Base-by-base conservation (phyloP, 202 grass and related monocot species). In the Carex sylvatica region DNA sequence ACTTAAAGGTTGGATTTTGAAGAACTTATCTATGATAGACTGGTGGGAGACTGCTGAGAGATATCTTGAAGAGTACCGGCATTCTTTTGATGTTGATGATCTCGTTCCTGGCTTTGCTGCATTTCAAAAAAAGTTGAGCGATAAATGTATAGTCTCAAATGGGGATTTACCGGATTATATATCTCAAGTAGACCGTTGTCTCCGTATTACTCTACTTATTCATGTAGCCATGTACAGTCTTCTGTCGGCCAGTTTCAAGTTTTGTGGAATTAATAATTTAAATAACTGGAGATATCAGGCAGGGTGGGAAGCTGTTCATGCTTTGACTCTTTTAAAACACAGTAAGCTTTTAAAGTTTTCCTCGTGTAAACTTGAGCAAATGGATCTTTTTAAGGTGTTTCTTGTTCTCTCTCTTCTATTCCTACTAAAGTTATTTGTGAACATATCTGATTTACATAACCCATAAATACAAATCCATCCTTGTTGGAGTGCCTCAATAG, bases 231-330 rank as follows among this genome's bases (percentile, higher is more conserved):
- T 35, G 4, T 4, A 4, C 33, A 35, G 33, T 35, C 33, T 35
- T 35, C 33, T 4, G 33, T 3, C 4, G 3, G 33, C 3, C 33
- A 35, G 4, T 35, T 35, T 35, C 3, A 35, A 3, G 33, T 35
- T 35, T 35, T 4, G 2, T 35, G 33, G 33, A 35, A 35, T 35
- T 35, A 35, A 35, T 3, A 35, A 35, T 35, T 35, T 35, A 35
- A 35, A 35, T 35, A 35, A 35, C 33, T 35, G 33, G 33, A 35
- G 33, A 35, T 35, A 35, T 47, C 9, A 19, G 66, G 33, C 0
- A 10, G 66, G 66, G 4, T 70, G 66, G 66, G 66, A 70, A 70
- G 66, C 66, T 42, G 16, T 70, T 70, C 67, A 70, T 70, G 36
- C n/a, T 5, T 36, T 70, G 8, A 70, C 67, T 46, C 35, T 70